phyloP scores from a whole-genome alignment of 73 alveolate genomes.

The Blepharisma stoltei region DNA sequence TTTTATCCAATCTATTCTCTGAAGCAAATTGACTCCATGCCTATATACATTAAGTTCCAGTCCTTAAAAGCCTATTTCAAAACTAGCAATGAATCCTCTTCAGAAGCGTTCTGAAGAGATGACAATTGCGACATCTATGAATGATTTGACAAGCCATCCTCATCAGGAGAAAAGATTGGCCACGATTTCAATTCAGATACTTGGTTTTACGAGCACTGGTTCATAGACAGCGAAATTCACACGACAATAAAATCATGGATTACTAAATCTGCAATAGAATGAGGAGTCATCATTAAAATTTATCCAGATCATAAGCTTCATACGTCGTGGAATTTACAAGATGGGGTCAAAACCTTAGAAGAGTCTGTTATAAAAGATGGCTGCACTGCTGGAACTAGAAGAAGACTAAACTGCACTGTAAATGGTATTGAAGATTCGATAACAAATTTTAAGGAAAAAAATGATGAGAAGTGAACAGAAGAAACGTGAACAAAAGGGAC shows the following conservation, averaged over 20 bases:
- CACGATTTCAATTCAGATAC: conserved; percentile 17
- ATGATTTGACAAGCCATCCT: neutral
- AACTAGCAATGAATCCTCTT: neutral
- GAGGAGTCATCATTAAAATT: neutral
- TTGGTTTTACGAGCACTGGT: conserved; percentile 19
- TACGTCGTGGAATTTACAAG: conserved; percentile 2
- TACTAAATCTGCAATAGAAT: neutral
- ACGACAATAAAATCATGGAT: neutral
- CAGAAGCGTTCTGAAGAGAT: conserved; percentile 12
- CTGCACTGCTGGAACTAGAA: neutral
- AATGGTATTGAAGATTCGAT: neutral
- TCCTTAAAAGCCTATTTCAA: no score
- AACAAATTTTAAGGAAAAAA: neutral
- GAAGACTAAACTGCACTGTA: neutral
- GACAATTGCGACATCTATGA: conserved; percentile 27
- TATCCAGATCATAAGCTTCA: neutral
- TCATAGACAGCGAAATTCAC: neutral
- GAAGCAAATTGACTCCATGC: no score
- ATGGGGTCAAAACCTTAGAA: neutral
- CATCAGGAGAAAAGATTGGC: conserved; percentile 11
- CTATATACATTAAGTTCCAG: no score
- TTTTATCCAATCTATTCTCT: no score
- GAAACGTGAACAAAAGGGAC: neutral
- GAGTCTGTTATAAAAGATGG: neutral
- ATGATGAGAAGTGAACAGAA: neutral